Conservation (phyloP, 1,284 basidiomycete genomes). For the Papiliotrema laurentii region DNA sequence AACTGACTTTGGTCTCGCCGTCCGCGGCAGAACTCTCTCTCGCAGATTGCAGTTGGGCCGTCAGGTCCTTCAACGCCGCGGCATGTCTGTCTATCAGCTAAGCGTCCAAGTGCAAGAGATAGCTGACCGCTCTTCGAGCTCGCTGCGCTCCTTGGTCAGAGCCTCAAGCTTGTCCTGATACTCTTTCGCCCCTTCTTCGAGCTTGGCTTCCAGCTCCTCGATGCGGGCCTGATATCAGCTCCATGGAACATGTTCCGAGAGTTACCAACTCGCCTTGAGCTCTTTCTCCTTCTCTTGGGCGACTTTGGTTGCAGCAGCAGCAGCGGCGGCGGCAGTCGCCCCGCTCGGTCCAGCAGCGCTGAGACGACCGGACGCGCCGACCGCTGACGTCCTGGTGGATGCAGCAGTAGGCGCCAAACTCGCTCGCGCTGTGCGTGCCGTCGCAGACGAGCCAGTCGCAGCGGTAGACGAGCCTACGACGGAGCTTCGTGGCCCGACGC, state of each 20-base stretch:
- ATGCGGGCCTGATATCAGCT: conserved; percentile 11
- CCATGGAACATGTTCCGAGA: too few species aligned
- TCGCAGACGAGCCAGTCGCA: not conserved
- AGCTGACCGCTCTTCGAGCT: conserved; percentile 30
- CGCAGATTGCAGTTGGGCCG: not conserved
- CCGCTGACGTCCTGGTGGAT: too few species aligned
- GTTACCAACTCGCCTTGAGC: not conserved
- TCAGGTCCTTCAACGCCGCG: not conserved
- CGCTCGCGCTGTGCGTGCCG: not conserved
- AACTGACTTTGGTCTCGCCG: not conserved
- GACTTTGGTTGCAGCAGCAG: not conserved
- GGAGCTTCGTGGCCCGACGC: not conserved
- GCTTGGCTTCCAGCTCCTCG: conserved; percentile 18
- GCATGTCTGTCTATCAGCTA: not conserved
- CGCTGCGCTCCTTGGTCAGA: conserved; percentile 16
- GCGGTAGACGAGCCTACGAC: not conserved
- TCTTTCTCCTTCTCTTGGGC: conserved; percentile 2
- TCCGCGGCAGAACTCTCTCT: not conserved
- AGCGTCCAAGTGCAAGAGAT: not conserved
- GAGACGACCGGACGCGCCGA: too few species aligned
- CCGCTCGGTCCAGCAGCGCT: not conserved
- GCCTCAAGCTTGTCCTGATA: conserved; percentile 19
- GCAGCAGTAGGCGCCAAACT: not conserved
- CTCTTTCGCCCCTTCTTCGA: conserved; percentile 13
- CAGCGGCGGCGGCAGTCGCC: not conserved